Evolutionary conservation across 768 basidiomycete species (phyloP).

Genomic region (Boletus rufocinnamomeus): DNA sequence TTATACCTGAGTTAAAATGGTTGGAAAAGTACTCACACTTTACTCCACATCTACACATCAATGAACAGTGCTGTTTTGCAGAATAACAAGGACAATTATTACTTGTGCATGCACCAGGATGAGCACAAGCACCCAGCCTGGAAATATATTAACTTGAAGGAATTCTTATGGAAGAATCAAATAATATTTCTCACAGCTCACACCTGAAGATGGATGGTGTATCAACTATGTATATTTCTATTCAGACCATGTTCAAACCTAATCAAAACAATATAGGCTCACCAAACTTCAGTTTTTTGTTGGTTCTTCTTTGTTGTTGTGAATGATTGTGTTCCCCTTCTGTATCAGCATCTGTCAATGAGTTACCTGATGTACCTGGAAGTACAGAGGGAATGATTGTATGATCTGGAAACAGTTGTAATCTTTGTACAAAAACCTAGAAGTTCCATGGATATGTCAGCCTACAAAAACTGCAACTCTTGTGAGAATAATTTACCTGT

Average conservation of each 20-base stretch:
- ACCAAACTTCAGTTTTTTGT: constrained; percentile 21
- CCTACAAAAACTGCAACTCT: background rate
- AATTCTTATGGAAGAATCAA: background rate
- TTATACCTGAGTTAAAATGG: background rate
- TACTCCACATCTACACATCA: constrained; percentile 48
- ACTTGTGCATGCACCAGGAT: constrained; percentile 48
- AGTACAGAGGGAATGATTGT: constrained; percentile 18
- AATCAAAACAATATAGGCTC: background rate
- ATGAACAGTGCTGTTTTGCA: constrained; percentile 44
- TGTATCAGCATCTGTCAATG: constrained; percentile 1
- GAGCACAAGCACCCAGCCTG: constrained; percentile 44
- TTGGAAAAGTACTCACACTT: constrained; percentile 36
- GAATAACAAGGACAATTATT: constrained; percentile 43
- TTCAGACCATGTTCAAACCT: background rate
- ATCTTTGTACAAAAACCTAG: constrained; percentile 25
- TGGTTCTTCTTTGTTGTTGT: constrained; percentile 7
- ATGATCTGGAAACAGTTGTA: constrained; percentile 21
- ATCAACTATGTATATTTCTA: constrained; percentile 20
- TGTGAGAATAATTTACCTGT: constrained; percentile 35
- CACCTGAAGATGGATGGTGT: accelerated
- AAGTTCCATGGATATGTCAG: background rate
- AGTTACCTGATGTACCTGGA: background rate
- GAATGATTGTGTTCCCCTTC: background rate
- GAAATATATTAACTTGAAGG: background rate
- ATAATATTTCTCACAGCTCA: constrained; percentile 17